Base-by-base conservation (phyloP, 2,329 filamentous ascomycete species). In the Trichophyton simii region DNA sequence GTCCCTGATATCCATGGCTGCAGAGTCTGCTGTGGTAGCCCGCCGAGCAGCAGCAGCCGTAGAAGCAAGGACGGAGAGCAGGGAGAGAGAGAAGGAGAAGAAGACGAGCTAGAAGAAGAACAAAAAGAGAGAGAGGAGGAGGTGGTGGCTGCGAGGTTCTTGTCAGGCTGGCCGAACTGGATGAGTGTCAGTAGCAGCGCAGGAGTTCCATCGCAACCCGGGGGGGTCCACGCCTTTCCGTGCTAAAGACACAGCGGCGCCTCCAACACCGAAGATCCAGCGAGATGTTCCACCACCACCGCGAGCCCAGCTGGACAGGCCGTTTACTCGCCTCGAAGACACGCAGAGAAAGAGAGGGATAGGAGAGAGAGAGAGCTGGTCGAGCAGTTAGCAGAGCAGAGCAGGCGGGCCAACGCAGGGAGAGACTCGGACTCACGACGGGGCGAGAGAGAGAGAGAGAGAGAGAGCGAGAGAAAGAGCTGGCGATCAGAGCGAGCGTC, bases 1-100 rank as follows among this genome's bases (percentile, higher is more conserved):
- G 55, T 41, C 34, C 18, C 41, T 58, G 34, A 58, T 58, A 34
- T 58, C 55, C 55, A 58, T 58, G 34, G 22, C 55, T 15, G 20
- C 36, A 8, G 13, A 58, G n/a, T 44, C 13, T 44, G 41, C n/a
- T 18, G n/a, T 44, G 15, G 41, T 15, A 44, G 41, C 34, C 34
- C 34, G 34, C 34, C 34, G 34, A 36, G 34, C 34, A 36, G 34
- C 34, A 36, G 34, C 34, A 36, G 34, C 34, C 8, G 34, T 13
- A 36, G 34, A 36, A 36, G 34, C 2, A 36, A 36, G 28, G 5
- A 28, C 1, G 15, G 3, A 15, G 3, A n/a, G 15, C 38, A 41
- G 38, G 11, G 15, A 41, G 6, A 18, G 9, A 31, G 22, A 22
- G 42, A 31, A 2, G 38, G 38, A 41, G 9, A n/a, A 28, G 28